Percentiles rank a stretch among this genome's conserved stretches.
phyloP scores from a whole-genome alignment of 192 early-diverging fungal species.

The Coemansia erecta region DNA sequence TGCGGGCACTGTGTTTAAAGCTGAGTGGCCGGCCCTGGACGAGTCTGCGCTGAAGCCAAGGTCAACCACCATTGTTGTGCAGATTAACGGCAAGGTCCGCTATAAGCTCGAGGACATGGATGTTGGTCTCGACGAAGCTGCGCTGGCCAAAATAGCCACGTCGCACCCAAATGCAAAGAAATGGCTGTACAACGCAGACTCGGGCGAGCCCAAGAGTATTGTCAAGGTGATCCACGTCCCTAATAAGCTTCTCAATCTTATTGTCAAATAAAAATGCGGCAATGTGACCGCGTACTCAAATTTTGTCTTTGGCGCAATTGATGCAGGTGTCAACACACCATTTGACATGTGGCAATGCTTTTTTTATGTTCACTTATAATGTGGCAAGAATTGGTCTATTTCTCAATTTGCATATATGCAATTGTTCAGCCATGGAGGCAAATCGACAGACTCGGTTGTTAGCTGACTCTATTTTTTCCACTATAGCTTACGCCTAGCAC shows the following conservation, averaged over 20 bases:
- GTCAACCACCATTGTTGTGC: slow-evolving; percentile 44
- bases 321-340: no score
- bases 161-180: slow-evolving; percentile 48
- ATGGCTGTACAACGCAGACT: slow-evolving; percentile 55
- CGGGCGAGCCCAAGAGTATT: slow-evolving; percentile 12
- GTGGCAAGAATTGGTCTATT: no score
- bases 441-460: no score
- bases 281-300: no score
- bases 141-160: slow-evolving; percentile 50
- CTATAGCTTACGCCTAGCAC: no score
- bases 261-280: slow-evolving; percentile 31
- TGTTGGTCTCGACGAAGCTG: slow-evolving; percentile 18
- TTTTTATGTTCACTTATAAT: no score
- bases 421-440: no score
- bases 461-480: no score
- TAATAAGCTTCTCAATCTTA: slow-evolving; percentile 73
- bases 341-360: no score
- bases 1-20: slow-evolving; percentile 47
- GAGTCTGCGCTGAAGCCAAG: slow-evolving; percentile 53
- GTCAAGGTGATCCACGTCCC: slow-evolving; percentile 65
- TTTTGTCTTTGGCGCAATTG: no score
- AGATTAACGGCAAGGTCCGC: slow-evolving; percentile 78
- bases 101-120: slow-evolving; percentile 57
- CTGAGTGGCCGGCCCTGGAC: slow-evolving; percentile 60
- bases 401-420: no score